These are phyloP conservation scores for Jasminum sambac DNA, from an alignment of 257 asterid genomes.

Conservation along the genomic window DNA sequence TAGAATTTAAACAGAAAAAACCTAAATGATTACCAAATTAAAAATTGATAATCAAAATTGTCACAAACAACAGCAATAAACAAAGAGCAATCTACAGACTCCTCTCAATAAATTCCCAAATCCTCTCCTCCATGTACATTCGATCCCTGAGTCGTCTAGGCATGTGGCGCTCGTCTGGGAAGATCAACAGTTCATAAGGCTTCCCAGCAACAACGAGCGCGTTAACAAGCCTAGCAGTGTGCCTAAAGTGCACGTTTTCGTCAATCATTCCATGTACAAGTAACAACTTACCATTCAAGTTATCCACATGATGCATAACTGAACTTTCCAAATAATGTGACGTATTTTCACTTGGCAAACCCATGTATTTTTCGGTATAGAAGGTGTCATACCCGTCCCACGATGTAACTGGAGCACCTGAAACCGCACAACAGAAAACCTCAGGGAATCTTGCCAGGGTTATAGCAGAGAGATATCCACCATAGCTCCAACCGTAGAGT, in stretches of 20 bases:
- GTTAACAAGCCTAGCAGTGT: constrained; percentile 85
- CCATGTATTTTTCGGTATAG: constrained; percentile 92
- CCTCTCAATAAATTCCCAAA: constrained; percentile 78
- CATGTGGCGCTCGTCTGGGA: constrained; percentile 97
- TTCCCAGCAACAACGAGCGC: constrained; percentile 70
- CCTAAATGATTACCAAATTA: neutral
- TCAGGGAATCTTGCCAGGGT: constrained; percentile 65
- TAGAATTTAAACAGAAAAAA: neutral
- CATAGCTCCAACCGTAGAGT: constrained; percentile 94
- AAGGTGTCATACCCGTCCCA: constrained; percentile 97
- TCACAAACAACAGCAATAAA: constrained; percentile 4
- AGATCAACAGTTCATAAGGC: constrained; percentile 69
- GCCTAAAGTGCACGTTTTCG: constrained; percentile 94
- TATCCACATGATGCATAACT: constrained; percentile 61
- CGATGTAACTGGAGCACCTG: constrained; percentile 97
- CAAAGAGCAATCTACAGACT: constrained; percentile 49
- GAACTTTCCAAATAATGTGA: constrained; percentile 54
- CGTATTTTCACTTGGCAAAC: constrained; percentile 62
- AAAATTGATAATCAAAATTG: neutral
- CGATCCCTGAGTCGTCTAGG: constrained; percentile 70
- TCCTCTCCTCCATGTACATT: constrained; percentile 87
- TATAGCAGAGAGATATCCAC: constrained; percentile 93
- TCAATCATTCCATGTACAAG: constrained; percentile 96
- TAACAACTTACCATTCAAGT: constrained; percentile 68
- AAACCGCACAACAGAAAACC: constrained; percentile 65